Conservation (phyloP, 2,329 filamentous ascomycete species). For the Ceratocystis cacaofunesta region DNA sequence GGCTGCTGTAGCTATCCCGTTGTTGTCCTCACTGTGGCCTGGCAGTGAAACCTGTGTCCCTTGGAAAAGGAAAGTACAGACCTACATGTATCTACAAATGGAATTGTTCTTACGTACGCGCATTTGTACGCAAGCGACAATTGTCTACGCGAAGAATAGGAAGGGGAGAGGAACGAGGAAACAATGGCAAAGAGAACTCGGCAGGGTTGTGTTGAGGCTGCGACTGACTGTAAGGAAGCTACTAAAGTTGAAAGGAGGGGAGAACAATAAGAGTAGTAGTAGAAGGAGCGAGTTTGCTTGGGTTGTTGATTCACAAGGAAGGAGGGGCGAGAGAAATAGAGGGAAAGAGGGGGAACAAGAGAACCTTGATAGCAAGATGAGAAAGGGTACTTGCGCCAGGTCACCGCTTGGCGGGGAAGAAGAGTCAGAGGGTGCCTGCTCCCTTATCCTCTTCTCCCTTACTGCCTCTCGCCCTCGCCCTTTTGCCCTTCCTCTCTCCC, state of each 20-base stretch:
- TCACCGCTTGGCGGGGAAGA: not conserved
- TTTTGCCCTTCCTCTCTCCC: not conserved
- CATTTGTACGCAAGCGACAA: too few species aligned
- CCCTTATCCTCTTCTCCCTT: not conserved
- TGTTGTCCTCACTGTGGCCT: not conserved
- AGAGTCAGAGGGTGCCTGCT: not conserved
- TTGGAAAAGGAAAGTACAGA: not conserved
- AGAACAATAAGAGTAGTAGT: not conserved
- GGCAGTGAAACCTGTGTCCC: not conserved
- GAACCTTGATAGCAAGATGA: conserved; percentile 1
- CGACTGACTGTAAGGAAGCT: not conserved
- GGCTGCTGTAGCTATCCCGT: not conserved
- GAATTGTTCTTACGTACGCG: too few species aligned
- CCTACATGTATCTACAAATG: too few species aligned
- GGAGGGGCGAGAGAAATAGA: not conserved
- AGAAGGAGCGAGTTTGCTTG: not conserved
- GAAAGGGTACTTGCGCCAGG: not conserved
- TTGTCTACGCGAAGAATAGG: too few species aligned
- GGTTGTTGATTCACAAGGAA: not conserved
- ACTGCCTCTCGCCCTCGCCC: not conserved
- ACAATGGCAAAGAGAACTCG: not conserved
- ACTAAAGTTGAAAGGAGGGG: not conserved
- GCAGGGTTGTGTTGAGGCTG: not conserved
- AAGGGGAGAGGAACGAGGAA: not conserved
- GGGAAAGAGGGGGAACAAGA: not conserved